phyloP scores from a whole-genome alignment of 2,329 filamentous ascomycete genomes.

The Alternaria sp. region DNA sequence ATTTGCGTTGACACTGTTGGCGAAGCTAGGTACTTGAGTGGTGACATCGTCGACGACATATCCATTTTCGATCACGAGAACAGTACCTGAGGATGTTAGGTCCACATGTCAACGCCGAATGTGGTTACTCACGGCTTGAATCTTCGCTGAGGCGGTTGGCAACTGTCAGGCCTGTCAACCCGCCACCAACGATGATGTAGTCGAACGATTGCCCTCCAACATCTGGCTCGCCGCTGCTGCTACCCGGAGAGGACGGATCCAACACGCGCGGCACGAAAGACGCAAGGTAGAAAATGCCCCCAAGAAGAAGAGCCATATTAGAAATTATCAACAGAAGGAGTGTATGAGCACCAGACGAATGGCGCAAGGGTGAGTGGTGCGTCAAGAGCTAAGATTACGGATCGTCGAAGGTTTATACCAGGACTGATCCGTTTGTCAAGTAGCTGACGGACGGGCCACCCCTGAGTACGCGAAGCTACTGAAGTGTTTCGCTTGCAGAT shows the following conservation, averaged over 20 bases:
- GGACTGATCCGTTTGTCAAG: neutral
- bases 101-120: neutral
- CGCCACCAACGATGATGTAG: constrained; percentile 42
- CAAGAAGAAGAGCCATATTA: constrained; percentile 18
- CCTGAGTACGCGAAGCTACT: neutral
- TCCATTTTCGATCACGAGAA: constrained; percentile 39
- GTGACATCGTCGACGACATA: constrained; percentile 29
- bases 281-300: constrained; percentile 18
- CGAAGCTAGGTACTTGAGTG: constrained; percentile 29
- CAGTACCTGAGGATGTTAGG: constrained; percentile 24
- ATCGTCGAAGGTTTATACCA: constrained; percentile 6
- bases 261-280: constrained; percentile 23
- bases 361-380: neutral
- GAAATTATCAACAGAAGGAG: neutral
- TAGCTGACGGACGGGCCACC: constrained; percentile 1
- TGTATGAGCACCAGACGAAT: constrained; percentile 1
- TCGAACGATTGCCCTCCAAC: constrained; percentile 34
- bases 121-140: constrained; percentile 17
- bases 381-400: neutral
- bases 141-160: constrained; percentile 42
- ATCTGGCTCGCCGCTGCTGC: constrained; percentile 14
- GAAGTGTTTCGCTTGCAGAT: neutral
- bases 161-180: constrained; percentile 38
- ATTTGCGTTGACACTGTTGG: constrained; percentile 28
- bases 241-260: neutral